A percentile compares a stretch with the other conserved stretches of the same genome.
Conservation (phyloP, 1,139 yeast genomes). For the Cylindricascospora bacillispora region DNA sequence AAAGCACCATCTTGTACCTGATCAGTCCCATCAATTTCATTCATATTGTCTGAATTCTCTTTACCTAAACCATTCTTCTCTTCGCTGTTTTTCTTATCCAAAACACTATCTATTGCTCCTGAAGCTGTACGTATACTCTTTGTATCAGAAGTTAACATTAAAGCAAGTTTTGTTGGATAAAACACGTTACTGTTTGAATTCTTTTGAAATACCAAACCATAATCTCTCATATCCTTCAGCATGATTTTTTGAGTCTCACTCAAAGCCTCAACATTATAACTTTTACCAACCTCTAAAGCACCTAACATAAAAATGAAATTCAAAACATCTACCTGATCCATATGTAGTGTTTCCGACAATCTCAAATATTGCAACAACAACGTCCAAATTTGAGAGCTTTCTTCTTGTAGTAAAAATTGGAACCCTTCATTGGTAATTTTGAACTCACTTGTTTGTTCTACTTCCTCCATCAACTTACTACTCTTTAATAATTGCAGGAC, state of each 20-base stretch:
- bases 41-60: conserved; percentile 4
- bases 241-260: conserved; percentile 74
- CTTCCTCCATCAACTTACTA: conserved; percentile 78
- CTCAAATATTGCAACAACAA: conserved; percentile 73
- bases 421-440: conserved; percentile 84
- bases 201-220: conserved; percentile 79
- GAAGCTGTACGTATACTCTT: conserved; percentile 58
- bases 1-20: conserved; percentile 42
- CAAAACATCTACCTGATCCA: conserved; percentile 94
- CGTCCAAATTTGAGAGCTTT: conserved; percentile 93
- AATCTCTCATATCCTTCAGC: conserved; percentile 83
- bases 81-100: conserved; percentile 20
- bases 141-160: conserved; percentile 79
- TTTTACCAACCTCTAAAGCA: conserved; percentile 79
- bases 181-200: conserved; percentile 49
- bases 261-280: conserved; percentile 59
- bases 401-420: conserved; percentile 84
- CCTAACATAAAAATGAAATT: conserved; percentile 91
- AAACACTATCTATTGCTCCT: conserved; percentile 51
- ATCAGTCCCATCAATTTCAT: conserved; percentile 5
- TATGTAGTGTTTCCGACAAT: conserved; percentile 68
- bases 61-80: conserved; percentile 20
- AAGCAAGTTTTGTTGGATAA: conserved; percentile 85
- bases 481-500: conserved; percentile 53
- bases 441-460: conserved; percentile 34